Evolutionary conservation across 129 eudicot genomes (phyloP), one percentile per base, ranked within the genome.

Genomic region (Centella asiatica): DNA sequence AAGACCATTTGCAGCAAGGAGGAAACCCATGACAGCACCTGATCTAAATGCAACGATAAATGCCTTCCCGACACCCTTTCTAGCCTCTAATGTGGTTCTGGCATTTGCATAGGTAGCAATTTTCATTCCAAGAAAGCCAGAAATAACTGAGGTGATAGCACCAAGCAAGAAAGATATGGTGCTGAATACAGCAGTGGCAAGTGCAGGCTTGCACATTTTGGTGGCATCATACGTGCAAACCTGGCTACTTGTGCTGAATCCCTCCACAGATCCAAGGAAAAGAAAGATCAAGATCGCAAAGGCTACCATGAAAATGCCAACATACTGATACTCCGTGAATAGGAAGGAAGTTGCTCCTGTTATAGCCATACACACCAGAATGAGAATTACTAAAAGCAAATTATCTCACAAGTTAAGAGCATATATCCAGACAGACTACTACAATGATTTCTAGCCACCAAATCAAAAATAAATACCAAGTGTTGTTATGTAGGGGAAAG

Each of bases 91-190:
- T 10, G 81, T 76, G 18, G 81, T 76, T 63, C 80, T 64, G 18
- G 80, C 80, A 52, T 76, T 69, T n/a, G 80, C 80, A 44, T 69
- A 76, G 44, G 80, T 76, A 17, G 80, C 80, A 50, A 75, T 75
- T 50, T 75, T 75, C 80, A 75, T 75, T 33, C 80, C 81, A 44
- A 76, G 81, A 46, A 76, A 76, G 44, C 81, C 81, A 29, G 81
- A 76, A 24, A 76, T 27, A 2, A 76, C 77, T 1, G 81, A 76
- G 45, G 81, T 76, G 66, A 76, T 10, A 11, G 81, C 81, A 29
- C 81, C 81, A 26, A 76, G 81, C 68, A 76, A 25, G 56, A 76
- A 76, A 52, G 81, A 52, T 34, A 66, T 66, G 15, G 81, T 71
- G 69, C 81, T 76, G 67, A 76, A 76, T 51, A 61, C 28, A 5